These are phyloP conservation scores for Pezicula neosporulosa DNA, from an alignment of 2,329 filamentous ascomycete genomes.

Conservation along the genomic window DNA sequence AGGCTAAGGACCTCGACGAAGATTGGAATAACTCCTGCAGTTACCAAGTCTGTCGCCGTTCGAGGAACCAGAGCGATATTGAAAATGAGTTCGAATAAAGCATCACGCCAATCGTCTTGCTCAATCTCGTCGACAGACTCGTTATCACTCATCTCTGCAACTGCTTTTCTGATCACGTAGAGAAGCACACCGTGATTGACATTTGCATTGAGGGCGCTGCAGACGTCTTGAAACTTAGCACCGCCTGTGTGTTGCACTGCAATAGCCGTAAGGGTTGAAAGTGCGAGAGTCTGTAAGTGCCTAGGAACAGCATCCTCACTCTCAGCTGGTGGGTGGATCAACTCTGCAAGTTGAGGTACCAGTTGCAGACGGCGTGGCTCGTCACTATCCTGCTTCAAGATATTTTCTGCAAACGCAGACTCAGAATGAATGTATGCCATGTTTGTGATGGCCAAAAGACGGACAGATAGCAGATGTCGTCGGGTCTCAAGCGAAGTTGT, in stretches of 20 bases:
- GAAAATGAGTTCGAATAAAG: slow-evolving; percentile 82
- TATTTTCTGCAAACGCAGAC: slow-evolving; percentile 76
- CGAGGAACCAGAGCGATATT: slow-evolving; percentile 73
- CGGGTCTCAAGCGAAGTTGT: slow-evolving; percentile 61
- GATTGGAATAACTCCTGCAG: slow-evolving; percentile 84
- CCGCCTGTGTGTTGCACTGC: slow-evolving; percentile 63
- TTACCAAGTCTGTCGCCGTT: slow-evolving; percentile 78
- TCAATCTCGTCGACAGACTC: slow-evolving; percentile 60
- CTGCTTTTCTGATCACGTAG: slow-evolving; percentile 87
- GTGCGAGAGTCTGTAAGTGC: slow-evolving; percentile 76
- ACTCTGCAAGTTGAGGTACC: slow-evolving; percentile 85
- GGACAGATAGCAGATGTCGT: slow-evolving; percentile 74
- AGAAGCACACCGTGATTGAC: slow-evolving; percentile 95
- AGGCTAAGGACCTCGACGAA: slow-evolving; percentile 85
- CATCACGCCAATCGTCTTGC: slow-evolving; percentile 84
- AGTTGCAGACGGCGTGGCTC: slow-evolving; percentile 87
- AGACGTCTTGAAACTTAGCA: slow-evolving; percentile 71
- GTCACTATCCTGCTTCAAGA: slow-evolving; percentile 83
- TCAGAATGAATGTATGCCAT: slow-evolving; percentile 87
- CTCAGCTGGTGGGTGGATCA: slow-evolving; percentile 79
- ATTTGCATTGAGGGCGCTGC: slow-evolving; percentile 87
- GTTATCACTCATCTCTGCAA: slow-evolving; percentile 71
- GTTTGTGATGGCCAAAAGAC: slow-evolving; percentile 85
- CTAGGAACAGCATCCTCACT: slow-evolving; percentile 66
- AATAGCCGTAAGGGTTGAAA: slow-evolving; percentile 82